Base-by-base conservation (phyloP, 2,329 filamentous ascomycete species). In the Thielaviopsis euricoi region DNA sequence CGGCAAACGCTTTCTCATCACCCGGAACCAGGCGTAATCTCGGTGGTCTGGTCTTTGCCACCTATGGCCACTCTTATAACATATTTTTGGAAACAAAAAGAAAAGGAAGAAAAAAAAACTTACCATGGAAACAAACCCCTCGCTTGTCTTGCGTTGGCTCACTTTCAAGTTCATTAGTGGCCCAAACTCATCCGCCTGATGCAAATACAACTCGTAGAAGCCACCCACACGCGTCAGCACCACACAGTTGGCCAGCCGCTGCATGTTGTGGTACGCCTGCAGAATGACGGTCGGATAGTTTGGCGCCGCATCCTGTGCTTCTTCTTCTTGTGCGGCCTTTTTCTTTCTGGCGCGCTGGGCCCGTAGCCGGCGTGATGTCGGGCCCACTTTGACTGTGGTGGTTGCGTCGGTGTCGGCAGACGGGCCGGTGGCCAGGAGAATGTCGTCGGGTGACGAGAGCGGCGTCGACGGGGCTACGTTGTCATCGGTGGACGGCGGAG, bases 151-250 rank as follows among this genome's bases (percentile, higher is more conserved):
- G 68, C 88, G 93, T 58, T 79, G 79, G 2, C 86, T 83, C 57
- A 95, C 82, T 70, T 96, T 97, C 66, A 98, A 73, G 65, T 89
- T 93, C 62, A 98, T 76, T 51, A 95, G 74, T 1, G 89, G 87
- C 1, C 86, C 91, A 68, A 86, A 86, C 66, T 95, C 84, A 60
- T 95, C 87, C 12, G 94, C 93, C 68, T 98, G 90, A 65, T 95
- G 86, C 69, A 97, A 94, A 72, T 98, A 98, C 60, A 98, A 74
- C 79, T 98, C 93, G 71, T 97, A 98, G 71, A 98, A 98, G 61
- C 90, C 85, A 58, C 93, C 93, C 26, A 98, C 89, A 58, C 91
- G 82, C 3, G 93, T 98, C 60, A 98, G 73, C 7, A 98, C 70
- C 46, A 98, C 86, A 70, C 91, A 97, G 65, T 94, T 89, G 65